Conservation (phyloP, 352 stramenopile species). For the Lagenidium sp. region DNA sequence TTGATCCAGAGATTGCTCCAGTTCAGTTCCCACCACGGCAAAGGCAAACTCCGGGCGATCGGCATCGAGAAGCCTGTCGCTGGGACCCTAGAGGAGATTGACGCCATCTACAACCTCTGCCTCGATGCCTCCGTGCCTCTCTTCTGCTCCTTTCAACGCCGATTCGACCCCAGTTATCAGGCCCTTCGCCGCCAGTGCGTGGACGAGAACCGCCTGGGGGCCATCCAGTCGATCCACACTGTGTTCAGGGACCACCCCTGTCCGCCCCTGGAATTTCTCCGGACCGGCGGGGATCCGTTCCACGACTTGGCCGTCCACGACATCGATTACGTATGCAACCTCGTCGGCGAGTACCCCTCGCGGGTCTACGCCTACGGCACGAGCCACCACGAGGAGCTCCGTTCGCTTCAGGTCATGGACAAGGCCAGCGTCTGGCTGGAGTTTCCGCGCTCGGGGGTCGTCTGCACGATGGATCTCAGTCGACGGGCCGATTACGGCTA, state of each 20-base stretch:
- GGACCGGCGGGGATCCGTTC: conserved; percentile 84
- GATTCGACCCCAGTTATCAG: conserved; percentile 88
- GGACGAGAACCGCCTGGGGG: conserved; percentile 41
- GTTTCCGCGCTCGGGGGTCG: conserved; percentile 47
- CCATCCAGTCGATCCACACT: conserved; percentile 72
- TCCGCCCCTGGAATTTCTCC: conserved; percentile 83
- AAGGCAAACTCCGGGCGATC: conserved; percentile 23
- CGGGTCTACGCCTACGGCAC: conserved; percentile 82
- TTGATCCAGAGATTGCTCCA: conserved; percentile 23
- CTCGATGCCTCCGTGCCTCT: conserved; percentile 44
- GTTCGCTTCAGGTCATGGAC: conserved; percentile 64
- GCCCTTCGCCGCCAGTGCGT: conserved; percentile 32
- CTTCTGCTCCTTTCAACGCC: conserved; percentile 88
- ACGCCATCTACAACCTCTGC: conserved; percentile 45
- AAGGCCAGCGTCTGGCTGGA: conserved; percentile 78
- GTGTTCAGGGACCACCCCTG: conserved; percentile 89
- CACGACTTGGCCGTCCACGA: conserved; percentile 89
- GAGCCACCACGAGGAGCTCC: conserved; percentile 62
- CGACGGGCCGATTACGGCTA: conserved; percentile 86
- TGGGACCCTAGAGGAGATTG: conserved; percentile 42
- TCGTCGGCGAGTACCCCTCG: conserved; percentile 64
- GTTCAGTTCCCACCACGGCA: no score
- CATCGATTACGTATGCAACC: conserved; percentile 85
- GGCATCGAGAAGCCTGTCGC: conserved; percentile 74
- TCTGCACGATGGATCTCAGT: conserved; percentile 88